phyloP scores from a whole-genome alignment of 805 yeast genomes.

The Wickerhamiella allomyrinae region DNA sequence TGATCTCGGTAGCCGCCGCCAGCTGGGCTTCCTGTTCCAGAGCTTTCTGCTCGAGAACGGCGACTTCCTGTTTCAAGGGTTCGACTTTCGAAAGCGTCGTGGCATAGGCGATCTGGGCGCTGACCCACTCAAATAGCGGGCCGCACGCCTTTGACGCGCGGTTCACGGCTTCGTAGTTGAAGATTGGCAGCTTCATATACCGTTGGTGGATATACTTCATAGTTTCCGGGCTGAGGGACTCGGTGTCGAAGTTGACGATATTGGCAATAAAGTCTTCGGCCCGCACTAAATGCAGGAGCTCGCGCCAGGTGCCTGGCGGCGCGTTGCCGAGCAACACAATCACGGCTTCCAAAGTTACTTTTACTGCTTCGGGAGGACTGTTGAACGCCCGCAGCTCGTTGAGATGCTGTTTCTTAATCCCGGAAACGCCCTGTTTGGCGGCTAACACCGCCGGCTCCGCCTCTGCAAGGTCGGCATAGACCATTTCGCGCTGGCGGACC shows the following conservation, averaged over 20 bases:
- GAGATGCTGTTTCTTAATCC: slow-evolving; percentile 81
- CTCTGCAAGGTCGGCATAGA: slow-evolving; percentile 46
- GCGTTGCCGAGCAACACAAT: slow-evolving; percentile 66
- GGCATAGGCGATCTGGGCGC: slow-evolving; percentile 74
- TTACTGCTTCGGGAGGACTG: slow-evolving; percentile 82
- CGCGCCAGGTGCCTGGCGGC: slow-evolving; percentile 51
- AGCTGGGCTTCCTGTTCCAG: slow-evolving; percentile 30
- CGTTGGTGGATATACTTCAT: slow-evolving; percentile 41
- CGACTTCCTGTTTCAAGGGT: slow-evolving; percentile 63
- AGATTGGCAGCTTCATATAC: slow-evolving; percentile 50
- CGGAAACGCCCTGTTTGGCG: slow-evolving; percentile 81
- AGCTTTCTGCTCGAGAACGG: slow-evolving; percentile 47
- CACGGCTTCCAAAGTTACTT: slow-evolving; percentile 74
- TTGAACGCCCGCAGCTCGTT: slow-evolving; percentile 81
- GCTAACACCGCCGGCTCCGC: slow-evolving; percentile 78
- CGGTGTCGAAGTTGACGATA: slow-evolving; percentile 59
- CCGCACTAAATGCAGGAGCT: slow-evolving; percentile 66
- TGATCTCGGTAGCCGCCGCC: slow-evolving; percentile 69
- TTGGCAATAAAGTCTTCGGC: slow-evolving; percentile 76
- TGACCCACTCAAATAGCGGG: slow-evolving; percentile 77
- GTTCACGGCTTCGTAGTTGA: slow-evolving; percentile 56
- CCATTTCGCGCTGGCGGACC: slow-evolving; percentile 36
- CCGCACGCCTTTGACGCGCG: slow-evolving; percentile 95
- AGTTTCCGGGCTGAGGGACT: slow-evolving; percentile 39
- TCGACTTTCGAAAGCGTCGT: slow-evolving; percentile 53